A percentile compares a stretch with the other conserved stretches of the same genome.
These are phyloP conservation scores for Zygosaccharomyces pseudobailii DNA, from an alignment of 1,139 yeast species.

Conservation along the genomic window DNA sequence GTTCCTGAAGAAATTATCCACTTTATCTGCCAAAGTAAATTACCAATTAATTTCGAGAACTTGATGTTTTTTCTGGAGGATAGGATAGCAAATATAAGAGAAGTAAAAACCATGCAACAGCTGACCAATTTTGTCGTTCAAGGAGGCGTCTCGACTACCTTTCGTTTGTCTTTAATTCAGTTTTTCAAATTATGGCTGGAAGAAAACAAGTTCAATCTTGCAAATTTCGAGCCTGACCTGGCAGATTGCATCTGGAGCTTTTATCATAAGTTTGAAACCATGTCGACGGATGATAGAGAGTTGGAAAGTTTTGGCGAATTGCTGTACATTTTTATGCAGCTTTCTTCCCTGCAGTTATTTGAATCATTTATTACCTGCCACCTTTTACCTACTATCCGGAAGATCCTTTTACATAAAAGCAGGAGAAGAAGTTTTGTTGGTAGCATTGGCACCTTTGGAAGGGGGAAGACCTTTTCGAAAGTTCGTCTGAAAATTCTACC, in stretches of 20 bases:
- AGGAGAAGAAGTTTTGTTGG: conserved; percentile 28
- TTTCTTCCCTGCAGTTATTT: conserved; percentile 35
- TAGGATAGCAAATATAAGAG: conserved; percentile 1
- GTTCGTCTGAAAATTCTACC: conserved; percentile 1
- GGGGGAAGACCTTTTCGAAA: conserved; percentile 2
- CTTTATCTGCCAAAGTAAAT: background rate
- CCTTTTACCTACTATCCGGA: conserved; percentile 14
- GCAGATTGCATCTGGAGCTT: background rate
- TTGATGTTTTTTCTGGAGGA: background rate
- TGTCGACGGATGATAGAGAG: background rate
- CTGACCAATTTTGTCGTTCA: background rate
- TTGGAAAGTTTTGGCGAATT: conserved; percentile 2
- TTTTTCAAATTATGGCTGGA: conserved; percentile 1
- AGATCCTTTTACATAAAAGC: conserved; percentile 18
- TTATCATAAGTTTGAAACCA: conserved; percentile 1
- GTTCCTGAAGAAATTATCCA: conserved; percentile 2
- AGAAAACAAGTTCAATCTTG: background rate
- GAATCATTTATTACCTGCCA: conserved; percentile 6
- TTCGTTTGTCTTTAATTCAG: conserved; percentile 1
- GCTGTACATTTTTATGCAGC: conserved; percentile 31
- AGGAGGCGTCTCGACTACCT: background rate
- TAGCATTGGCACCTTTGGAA: conserved; percentile 10
- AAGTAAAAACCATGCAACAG: background rate
- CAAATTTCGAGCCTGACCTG: background rate
- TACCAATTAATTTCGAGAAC: background rate